Evolutionary conservation across 176 grass and related monocot species (phyloP).

Genomic region (Microstegium vimineum): DNA sequence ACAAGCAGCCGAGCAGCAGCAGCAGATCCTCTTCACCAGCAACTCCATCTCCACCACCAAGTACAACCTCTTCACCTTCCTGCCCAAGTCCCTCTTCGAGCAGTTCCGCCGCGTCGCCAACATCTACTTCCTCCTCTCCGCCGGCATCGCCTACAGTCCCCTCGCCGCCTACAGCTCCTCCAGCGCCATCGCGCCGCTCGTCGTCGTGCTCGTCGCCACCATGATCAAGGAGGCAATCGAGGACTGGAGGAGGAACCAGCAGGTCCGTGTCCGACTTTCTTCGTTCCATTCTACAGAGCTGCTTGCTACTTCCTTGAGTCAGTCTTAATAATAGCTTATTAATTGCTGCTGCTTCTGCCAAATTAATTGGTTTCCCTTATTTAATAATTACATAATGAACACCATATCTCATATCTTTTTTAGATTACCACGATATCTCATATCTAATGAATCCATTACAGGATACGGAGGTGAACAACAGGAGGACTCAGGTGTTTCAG

Average conservation of each 20-base stretch:
- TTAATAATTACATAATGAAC: no score
- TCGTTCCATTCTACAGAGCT: no score
- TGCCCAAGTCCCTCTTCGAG: constrained; percentile 91
- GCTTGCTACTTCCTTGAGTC: no score
- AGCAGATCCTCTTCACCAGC: not conserved
- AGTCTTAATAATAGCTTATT: no score
- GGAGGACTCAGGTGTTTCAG: constrained; percentile 36
- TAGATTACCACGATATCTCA: no score
- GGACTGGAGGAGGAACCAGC: constrained; percentile 62
- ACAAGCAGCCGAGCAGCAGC: not conserved
- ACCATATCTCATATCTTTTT: no score
- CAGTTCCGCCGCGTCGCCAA: constrained; percentile 91
- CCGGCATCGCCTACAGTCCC: constrained; percentile 35
- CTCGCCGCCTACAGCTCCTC: constrained; percentile 51
- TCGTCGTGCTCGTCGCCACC: constrained; percentile 56
- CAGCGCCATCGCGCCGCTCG: constrained; percentile 47
- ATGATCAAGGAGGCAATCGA: constrained; percentile 89
- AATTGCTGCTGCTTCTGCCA: not conserved
- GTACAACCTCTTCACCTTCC: constrained; percentile 63
- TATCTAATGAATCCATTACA: no score
- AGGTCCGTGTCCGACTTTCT: no score
- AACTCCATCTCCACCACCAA: constrained; percentile 88
- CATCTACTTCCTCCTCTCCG: constrained; percentile 68
- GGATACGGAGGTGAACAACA: constrained; percentile 77
- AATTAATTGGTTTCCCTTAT: not conserved